Percentiles rank a stretch among this genome's conserved stretches.
phyloP scores from a whole-genome alignment of 495 filamentous ascomycete genomes.

The Daldinia vernicosa region DNA sequence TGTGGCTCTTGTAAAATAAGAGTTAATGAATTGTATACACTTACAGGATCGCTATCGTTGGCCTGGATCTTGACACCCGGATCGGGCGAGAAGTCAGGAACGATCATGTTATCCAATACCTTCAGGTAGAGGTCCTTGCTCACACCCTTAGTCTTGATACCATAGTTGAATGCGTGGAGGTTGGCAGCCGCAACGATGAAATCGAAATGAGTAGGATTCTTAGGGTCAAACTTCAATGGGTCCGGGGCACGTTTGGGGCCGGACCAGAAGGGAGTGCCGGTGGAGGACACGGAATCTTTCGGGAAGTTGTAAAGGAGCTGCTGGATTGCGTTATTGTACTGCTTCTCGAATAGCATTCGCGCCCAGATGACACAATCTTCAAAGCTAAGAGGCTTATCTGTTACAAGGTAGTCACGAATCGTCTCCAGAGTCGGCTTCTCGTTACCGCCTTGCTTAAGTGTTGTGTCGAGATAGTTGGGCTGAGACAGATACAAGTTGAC shows the following conservation, averaged over 20 bases:
- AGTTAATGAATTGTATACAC: constrained; percentile 25
- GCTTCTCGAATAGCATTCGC: constrained; percentile 90
- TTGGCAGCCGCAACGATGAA: constrained; percentile 91
- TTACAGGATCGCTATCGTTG: constrained; percentile 85
- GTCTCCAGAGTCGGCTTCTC: constrained; percentile 95
- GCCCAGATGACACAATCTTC: constrained; percentile 97
- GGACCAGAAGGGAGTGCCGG: constrained; percentile 95
- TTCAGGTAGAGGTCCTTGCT: constrained; percentile 74
- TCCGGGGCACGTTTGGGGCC: constrained; percentile 97
- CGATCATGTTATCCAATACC: constrained; percentile 90
- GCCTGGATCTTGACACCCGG: constrained; percentile 97
- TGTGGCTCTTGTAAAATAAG: not conserved
- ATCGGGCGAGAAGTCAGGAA: constrained; percentile 94
- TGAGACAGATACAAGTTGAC: constrained; percentile 95
- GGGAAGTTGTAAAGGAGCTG: constrained; percentile 98
- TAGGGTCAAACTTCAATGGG: constrained; percentile 84
- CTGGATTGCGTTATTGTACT: constrained; percentile 97
- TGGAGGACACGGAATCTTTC: constrained; percentile 87
- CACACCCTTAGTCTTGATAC: constrained; percentile 80
- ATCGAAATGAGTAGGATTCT: constrained; percentile 82
- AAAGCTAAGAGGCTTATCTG: constrained; percentile 89
- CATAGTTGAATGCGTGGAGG: constrained; percentile 97
- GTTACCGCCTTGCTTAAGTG: constrained; percentile 92
- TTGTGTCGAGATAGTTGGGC: constrained; percentile 87
- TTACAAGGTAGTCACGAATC: constrained; percentile 89